Base-by-base conservation (phyloP, 2,329 filamentous ascomycete species). In the Sporothrix variecibatus region DNA sequence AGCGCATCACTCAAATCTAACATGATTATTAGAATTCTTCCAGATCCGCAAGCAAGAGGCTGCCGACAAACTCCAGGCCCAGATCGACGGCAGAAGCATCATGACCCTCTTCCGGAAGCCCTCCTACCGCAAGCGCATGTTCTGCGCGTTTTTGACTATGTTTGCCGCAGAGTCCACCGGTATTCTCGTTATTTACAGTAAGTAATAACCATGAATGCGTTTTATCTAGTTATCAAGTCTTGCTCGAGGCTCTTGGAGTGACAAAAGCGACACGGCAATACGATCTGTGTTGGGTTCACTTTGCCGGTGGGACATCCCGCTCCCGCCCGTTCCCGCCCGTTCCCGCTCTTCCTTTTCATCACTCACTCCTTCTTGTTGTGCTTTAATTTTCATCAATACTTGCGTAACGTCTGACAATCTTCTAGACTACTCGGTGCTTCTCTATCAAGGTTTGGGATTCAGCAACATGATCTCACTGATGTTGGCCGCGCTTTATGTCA, bases 161-260 rank as follows among this genome's bases (percentile, higher is more conserved):
- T 70, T 49, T 26, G 53, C 65, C 0, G 65, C 72, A 3, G 34
- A 73, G 34, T 49, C 43, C 3, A 65, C 53, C 1, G 65, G 51
- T 2, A 69, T 53, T 26, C 34, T 73, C 12, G 72, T 73, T 53
- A 51, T 73, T n/a, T 69, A 73, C 72, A 73, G 51, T 56, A 12
- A 56, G 51, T 26, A 51, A 20, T 49, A 49, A 3, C 9, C 46
- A n/a, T n/a, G n/a, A n/a, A n/a, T n/a, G n/a, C n/a, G n/a, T n/a
- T n/a, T n/a, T n/a, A n/a, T n/a, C n/a, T n/a, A n/a, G n/a, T n/a
- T n/a, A n/a, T n/a, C n/a, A n/a, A n/a, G n/a, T n/a, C n/a, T n/a
- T n/a, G n/a, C n/a, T n/a, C n/a, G n/a, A n/a, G n/a, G n/a, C n/a
- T n/a, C n/a, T n/a, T n/a, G n/a, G n/a, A n/a, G n/a, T n/a, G n/a